Percentiles rank a stretch among this genome's conserved stretches.
Evolutionary conservation across 1,284 basidiomycete genomes (phyloP).

Genomic region (Apiotrichum montevideense): DNA sequence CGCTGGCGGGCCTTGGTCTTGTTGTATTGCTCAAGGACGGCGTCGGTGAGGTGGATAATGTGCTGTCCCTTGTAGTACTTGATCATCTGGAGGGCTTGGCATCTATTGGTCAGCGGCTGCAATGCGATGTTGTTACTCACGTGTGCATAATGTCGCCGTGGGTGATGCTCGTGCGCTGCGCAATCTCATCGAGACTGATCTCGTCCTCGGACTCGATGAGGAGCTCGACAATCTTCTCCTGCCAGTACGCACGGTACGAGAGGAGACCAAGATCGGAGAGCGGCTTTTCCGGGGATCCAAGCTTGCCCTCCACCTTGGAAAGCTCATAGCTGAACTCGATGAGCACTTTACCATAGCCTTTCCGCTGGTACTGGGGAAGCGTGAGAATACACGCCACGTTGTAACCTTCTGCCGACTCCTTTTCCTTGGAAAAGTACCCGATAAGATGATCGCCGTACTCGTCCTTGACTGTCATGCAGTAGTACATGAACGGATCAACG

Average conservation of each 20-base stretch:
- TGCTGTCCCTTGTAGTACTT: constrained; percentile 95
- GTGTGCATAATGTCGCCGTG: constrained; percentile 98
- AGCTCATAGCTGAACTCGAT: constrained; percentile 99
- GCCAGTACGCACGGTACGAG: constrained; percentile 94
- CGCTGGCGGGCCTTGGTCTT: constrained; percentile 74
- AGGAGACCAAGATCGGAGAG: constrained; percentile 89
- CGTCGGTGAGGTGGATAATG: constrained; percentile 85
- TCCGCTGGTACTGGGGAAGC: constrained; percentile 92
- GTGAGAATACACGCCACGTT: constrained; percentile 99
- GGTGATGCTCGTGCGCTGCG: constrained; percentile 92
- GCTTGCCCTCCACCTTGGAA: constrained; percentile 90
- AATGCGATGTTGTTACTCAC: constrained; percentile 51
- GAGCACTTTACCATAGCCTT: constrained; percentile 88
- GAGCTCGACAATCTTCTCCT: constrained; percentile 90
- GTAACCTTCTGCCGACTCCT: constrained; percentile 95
- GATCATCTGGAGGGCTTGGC: constrained; percentile 88
- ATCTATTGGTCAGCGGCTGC: constrained; percentile 52
- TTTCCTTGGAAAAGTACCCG: constrained; percentile 99
- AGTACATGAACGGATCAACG: constrained; percentile 99
- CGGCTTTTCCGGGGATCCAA: constrained; percentile 97
- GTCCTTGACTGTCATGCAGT: constrained; percentile 93
- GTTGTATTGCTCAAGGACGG: constrained; percentile 83
- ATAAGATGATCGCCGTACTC: constrained; percentile 87
- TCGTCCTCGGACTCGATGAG: constrained; percentile 65
- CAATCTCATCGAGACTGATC: constrained; percentile 93